phyloP scores from a whole-genome alignment of 2,329 filamentous ascomycete species.

The Xylariales sp. region DNA sequence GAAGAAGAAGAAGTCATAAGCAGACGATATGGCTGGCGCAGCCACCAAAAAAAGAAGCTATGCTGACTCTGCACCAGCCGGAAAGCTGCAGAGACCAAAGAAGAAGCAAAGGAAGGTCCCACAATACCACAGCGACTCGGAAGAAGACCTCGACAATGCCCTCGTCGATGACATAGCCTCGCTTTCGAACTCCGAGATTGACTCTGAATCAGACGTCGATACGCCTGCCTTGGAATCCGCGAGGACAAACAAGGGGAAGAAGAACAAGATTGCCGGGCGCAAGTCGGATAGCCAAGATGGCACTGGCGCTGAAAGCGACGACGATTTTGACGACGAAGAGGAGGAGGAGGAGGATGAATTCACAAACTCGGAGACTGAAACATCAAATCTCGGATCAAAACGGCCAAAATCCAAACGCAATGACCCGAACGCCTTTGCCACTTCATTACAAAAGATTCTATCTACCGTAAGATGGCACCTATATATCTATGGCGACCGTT shows the following conservation, averaged over 20 bases:
- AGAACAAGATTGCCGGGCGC: conserved; percentile 39
- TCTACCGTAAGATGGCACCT: conserved; percentile 61
- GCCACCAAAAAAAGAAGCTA: conserved; percentile 47
- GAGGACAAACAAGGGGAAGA: conserved; percentile 40
- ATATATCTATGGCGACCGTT: neutral
- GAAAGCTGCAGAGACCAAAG: conserved; percentile 54
- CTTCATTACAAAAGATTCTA: conserved; percentile 92
- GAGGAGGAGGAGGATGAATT: conserved; percentile 46
- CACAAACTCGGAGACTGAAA: conserved; percentile 46
- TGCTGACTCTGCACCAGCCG: conserved; percentile 47
- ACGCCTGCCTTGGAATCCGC: neutral
- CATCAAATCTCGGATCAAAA: conserved; percentile 44
- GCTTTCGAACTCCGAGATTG: conserved; percentile 44
- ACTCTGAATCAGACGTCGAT: conserved; percentile 54
- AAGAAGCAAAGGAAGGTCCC: conserved; percentile 64
- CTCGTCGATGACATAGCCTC: conserved; percentile 61
- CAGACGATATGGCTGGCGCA: conserved; percentile 43
- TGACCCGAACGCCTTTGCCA: conserved; percentile 90
- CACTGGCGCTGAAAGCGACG: conserved; percentile 39
- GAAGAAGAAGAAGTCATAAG: too few relatives aligned
- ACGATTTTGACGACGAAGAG: conserved; percentile 45
- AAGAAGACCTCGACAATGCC: conserved; percentile 68
- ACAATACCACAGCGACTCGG: conserved; percentile 66
- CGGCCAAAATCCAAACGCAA: conserved; percentile 81
- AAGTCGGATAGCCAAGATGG: conserved; percentile 40